Base-by-base conservation (phyloP, 192 early-diverging fungal genomes). In the Coemansia sp. region DNA sequence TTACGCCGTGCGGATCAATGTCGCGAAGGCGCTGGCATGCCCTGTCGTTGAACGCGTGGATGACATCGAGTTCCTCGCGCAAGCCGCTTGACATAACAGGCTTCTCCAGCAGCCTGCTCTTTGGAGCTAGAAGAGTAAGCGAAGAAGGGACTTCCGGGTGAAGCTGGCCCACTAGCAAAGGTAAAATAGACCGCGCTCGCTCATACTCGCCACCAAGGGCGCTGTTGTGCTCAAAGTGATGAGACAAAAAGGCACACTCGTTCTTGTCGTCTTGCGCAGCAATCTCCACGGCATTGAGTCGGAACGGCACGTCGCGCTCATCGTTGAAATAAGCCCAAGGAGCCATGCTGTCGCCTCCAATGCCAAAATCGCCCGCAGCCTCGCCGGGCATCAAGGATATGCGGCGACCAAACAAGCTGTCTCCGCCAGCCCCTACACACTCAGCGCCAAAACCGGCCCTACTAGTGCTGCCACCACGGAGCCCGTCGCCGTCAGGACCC, bases 181-280 rank as follows among this genome's bases (percentile, higher is more conserved):
- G 65, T 37, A 82, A 50, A 43, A 76, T 76, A 16, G 71, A 55
- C 37, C 71, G 70, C 13, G 74, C 53, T 2, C 80, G 75, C 67
- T 72, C 69, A 6, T 55, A 6, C 43, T 75, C 80, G 61, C 58
- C 16, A 37, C 63, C 64, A 17, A 61, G 8, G 30, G 26, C 21
- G 52, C 47, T 53, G 64, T 14, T 52, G 47, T n/a, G 32, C 28
- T 62, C 67, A 28, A 38, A 23, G 7, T 68, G 61, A 50, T 68
- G 55, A 26, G 76, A 62, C 49, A 84, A 42, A 60, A 84, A 84
- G 40, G 81, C 81, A 44, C 74, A 80, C 53, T 84, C 77, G 62
- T 61, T 62, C 64, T 70, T 73, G 62, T 84, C 77, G 52, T 84
- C 82, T 44, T 80, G 76, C 17, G 70, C 78, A 2, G 82, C 82